Evolutionary conservation across 2,329 filamentous ascomycete species (phyloP).

Genomic region (Triangularia setosa): DNA sequence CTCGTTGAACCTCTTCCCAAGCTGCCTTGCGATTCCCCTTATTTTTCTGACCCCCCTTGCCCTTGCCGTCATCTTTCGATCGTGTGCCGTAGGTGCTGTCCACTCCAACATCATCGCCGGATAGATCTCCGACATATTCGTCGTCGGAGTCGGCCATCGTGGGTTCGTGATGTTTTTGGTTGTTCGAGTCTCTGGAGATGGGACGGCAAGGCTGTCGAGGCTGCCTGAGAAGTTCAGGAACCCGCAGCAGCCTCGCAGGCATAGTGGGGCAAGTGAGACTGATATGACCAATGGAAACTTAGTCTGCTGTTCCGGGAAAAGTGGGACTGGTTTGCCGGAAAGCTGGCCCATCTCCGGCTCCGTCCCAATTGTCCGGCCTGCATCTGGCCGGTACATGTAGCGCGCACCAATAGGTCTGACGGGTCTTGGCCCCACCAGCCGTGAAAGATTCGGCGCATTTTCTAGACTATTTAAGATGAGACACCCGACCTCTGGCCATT

Average conservation of each 20-base stretch:
- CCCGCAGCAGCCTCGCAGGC: not conserved
- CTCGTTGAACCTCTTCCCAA: conserved; percentile 64
- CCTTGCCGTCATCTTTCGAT: conserved; percentile 22
- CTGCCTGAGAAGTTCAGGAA: not conserved
- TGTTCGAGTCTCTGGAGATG: not conserved
- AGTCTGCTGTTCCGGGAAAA: not conserved
- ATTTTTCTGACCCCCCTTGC: conserved; percentile 26
- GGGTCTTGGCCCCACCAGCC: not conserved
- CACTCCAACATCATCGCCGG: conserved; percentile 59
- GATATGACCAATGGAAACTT: not conserved
- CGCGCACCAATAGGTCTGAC: not conserved
- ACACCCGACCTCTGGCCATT: too few relatives aligned
- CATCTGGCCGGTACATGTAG: not conserved
- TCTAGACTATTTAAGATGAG: not conserved
- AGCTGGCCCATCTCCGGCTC: not conserved
- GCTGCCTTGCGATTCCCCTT: conserved; percentile 46
- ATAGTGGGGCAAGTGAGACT: not conserved
- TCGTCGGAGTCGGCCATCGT: conserved; percentile 70
- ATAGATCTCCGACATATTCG: conserved; percentile 63
- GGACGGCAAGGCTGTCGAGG: not conserved
- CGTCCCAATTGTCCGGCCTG: not conserved
- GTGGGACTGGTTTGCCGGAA: not conserved
- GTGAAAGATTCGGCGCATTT: not conserved
- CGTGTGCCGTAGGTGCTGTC: conserved; percentile 26
- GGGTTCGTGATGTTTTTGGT: not conserved